These are phyloP conservation scores for Magnaporthales sp. DNA, from an alignment of 2,329 filamentous ascomycete genomes.

Conservation along the genomic window DNA sequence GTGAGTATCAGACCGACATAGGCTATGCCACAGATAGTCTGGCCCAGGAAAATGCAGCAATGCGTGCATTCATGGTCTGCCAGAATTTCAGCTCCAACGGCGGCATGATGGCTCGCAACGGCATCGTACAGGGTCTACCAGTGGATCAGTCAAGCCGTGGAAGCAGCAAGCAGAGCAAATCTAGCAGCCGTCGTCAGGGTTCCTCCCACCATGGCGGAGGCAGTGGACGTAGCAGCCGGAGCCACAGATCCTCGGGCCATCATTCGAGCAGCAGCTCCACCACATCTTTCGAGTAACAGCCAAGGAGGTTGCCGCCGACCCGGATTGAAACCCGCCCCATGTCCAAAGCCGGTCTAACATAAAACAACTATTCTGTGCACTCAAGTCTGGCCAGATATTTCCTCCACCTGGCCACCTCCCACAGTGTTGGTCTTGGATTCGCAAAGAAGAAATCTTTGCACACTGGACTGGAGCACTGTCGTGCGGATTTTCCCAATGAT, in stretches of 20 bases:
- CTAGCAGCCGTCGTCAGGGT: constrained; percentile 34
- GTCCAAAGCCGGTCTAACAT: background rate
- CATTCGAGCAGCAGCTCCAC: constrained; percentile 57
- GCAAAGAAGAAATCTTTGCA: background rate
- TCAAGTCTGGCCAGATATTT: constrained; percentile 7
- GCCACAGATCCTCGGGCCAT: constrained; percentile 42
- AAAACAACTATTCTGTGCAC: background rate
- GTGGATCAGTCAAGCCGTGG: constrained; percentile 37
- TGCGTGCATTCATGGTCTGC: constrained; percentile 95
- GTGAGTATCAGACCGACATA: constrained; percentile 88
- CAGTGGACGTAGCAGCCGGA: constrained; percentile 9
- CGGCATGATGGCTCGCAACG: constrained; percentile 71
- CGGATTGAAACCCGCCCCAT: constrained; percentile 1
- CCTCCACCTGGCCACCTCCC: constrained; percentile 8
- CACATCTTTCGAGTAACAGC: constrained; percentile 45
- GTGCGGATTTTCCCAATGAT: constrained; percentile 1
- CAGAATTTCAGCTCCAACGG: constrained; percentile 96
- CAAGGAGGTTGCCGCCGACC: background rate
- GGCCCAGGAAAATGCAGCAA: constrained; percentile 87
- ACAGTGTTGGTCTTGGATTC: background rate
- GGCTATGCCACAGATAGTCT: constrained; percentile 73
- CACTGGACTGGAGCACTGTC: constrained; percentile 8
- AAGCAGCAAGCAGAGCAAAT: constrained; percentile 38
- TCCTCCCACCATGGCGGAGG: constrained; percentile 24
- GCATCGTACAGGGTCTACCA: constrained; percentile 58